Percentiles rank a stretch among this genome's conserved stretches.
Evolutionary conservation across 1,139 yeast genomes (phyloP).

Genomic region (Hemisphaericaspora xylanilytica): DNA sequence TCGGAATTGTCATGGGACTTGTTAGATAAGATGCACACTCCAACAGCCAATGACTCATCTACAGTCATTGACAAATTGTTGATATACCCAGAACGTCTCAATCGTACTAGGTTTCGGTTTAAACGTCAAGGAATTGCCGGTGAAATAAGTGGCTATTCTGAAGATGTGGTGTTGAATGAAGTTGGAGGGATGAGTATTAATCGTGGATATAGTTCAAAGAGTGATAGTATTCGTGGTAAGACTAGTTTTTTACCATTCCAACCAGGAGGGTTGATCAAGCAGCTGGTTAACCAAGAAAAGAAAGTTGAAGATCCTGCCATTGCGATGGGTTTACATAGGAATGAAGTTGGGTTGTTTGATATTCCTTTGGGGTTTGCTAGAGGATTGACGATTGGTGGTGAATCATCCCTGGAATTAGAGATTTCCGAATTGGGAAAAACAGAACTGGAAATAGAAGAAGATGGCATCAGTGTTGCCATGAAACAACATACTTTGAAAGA

Average conservation of each 20-base stretch:
- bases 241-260: constrained; percentile 83
- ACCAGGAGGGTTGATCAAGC: constrained; percentile 78
- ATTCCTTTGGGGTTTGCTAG: constrained; percentile 79
- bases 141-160: constrained; percentile 57
- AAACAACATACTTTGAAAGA: constrained; percentile 5
- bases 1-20: constrained; percentile 57
- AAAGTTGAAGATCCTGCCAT: constrained; percentile 21
- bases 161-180: constrained; percentile 53
- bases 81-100: constrained; percentile 49
- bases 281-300: constrained; percentile 21
- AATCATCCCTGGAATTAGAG: constrained; percentile 6
- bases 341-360: constrained; percentile 72
- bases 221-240: constrained; percentile 64
- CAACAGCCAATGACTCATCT: constrained; percentile 34
- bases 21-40: constrained; percentile 50
- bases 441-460: constrained; percentile 23
- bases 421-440: constrained; percentile 18
- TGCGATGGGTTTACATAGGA: constrained; percentile 57
- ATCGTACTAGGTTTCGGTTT: constrained; percentile 57
- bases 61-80: constrained; percentile 43
- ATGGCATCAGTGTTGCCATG: neutral
- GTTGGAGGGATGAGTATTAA: constrained; percentile 58
- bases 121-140: constrained; percentile 79
- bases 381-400: constrained; percentile 47
- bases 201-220: constrained; percentile 63